Evolutionary conservation across 1,284 basidiomycete species (phyloP).

Genomic region (Marasmius sp.): DNA sequence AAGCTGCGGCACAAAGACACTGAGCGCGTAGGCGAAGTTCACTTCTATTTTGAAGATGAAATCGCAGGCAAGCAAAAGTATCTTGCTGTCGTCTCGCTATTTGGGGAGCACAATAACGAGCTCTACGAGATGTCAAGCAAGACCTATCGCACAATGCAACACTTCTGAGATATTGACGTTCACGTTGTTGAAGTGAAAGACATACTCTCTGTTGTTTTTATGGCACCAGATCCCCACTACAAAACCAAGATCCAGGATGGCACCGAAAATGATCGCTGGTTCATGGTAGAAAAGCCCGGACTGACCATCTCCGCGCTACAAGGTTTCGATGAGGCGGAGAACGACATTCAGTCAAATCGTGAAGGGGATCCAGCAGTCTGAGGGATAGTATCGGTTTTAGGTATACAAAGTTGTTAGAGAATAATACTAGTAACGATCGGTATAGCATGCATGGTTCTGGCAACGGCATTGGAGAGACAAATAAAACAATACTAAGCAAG

Average conservation of each 20-base stretch:
- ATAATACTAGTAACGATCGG: too few relatives aligned
- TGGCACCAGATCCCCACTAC: conserved; percentile 15
- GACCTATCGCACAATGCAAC: conserved; percentile 7
- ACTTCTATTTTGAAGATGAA: conserved; percentile 5
- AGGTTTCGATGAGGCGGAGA: neutral
- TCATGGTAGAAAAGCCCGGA: conserved; percentile 12
- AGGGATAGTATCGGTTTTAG: too few relatives aligned
- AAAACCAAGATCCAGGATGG: neutral
- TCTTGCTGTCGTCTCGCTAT: conserved; percentile 14
- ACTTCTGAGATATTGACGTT: conserved; percentile 9
- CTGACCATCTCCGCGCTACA: conserved; percentile 2
- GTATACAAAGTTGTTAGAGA: too few relatives aligned
- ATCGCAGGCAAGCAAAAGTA: neutral
- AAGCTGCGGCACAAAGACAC: too few relatives aligned
- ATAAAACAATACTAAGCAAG: too few relatives aligned
- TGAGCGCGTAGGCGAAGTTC: conserved; percentile 7
- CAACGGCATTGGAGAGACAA: too few relatives aligned
- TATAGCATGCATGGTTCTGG: too few relatives aligned
- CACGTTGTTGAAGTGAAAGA: conserved; percentile 6
- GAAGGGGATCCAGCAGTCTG: too few relatives aligned
- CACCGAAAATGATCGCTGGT: conserved; percentile 6
- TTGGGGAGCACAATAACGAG: conserved; percentile 4
- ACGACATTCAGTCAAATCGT: neutral
- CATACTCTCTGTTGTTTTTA: conserved; percentile 11
- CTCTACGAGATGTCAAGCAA: conserved; percentile 6